A percentile compares a stretch with the other conserved stretches of the same genome.
Conservation (phyloP, 441 rosid genomes). For the Erysimum pusillum region DNA sequence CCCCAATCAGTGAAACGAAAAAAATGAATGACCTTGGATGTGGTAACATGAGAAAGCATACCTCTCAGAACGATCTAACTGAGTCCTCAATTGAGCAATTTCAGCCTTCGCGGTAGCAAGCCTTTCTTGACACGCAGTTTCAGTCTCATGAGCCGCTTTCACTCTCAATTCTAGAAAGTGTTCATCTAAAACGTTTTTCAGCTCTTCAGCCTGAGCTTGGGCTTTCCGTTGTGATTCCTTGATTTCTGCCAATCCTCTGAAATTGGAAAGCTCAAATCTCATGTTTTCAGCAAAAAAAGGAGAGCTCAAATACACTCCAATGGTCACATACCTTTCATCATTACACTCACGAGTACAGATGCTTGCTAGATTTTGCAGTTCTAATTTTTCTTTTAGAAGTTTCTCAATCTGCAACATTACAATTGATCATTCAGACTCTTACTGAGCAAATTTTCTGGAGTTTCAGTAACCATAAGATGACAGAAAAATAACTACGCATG, state of each 20-base stretch:
- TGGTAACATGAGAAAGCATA: conserved; percentile 47
- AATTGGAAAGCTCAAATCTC: conserved; percentile 36
- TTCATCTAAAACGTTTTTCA: conserved; percentile 81
- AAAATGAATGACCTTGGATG: conserved; percentile 21
- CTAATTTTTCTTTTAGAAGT: conserved; percentile 76
- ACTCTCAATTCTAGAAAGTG: conserved; percentile 95
- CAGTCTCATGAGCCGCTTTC: conserved; percentile 95
- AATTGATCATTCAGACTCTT: conserved; percentile 33
- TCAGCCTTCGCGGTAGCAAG: conserved; percentile 90
- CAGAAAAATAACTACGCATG: conserved; percentile 16
- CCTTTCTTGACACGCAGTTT: conserved; percentile 90
- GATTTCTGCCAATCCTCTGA: conserved; percentile 78
- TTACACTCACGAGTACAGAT: conserved; percentile 77
- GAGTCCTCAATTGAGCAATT: conserved; percentile 79
- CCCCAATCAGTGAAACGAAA: background rate
- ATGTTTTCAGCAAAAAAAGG: conserved; percentile 11
- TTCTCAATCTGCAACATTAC: conserved; percentile 75
- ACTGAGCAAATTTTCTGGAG: conserved; percentile 20
- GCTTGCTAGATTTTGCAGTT: conserved; percentile 77
- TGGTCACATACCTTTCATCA: conserved; percentile 71
- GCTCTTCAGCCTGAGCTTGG: conserved; percentile 74
- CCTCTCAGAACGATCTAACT: conserved; percentile 84
- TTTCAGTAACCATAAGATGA: conserved; percentile 18
- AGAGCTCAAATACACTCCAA: conserved; percentile 38
- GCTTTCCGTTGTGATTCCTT: conserved; percentile 87